Evolutionary conservation across 495 filamentous ascomycete species (phyloP), one percentile per base, ranked within the genome.

Genomic region (Talaromyces adpressus): DNA sequence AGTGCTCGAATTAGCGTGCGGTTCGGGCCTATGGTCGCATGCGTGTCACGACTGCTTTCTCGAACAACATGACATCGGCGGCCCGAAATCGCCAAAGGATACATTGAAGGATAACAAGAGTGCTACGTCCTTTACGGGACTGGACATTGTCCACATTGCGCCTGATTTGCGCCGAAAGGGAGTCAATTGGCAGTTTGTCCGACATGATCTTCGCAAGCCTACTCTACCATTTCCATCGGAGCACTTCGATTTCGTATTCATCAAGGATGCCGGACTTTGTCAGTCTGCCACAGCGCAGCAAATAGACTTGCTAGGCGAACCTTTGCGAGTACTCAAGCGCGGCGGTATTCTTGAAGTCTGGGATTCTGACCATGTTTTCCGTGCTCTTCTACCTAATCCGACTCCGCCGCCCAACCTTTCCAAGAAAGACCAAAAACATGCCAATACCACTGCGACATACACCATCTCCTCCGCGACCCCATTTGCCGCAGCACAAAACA

Each of bases 231-330:
- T 97, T 63, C 81, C 85, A 5, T 90, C 93, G 64, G 85, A 82
- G 23, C 89, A 91, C 71, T 98, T 97, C 72, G 92, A 96, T 70
- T 82, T 96, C 22, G 85, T 98, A 61, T 91, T 97, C 77, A 84
- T 92, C 61, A 96, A 97, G 72, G 93, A 97, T 72, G 79, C 93
- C 66, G 86, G 85, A 47, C 81, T 95, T 72, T 87, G 85, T 62
- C 82, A 82, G 12, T 72, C 84, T 36, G 84, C 85, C 18, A 83
- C 81, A 22, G 81, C 82, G 12, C 82, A 87, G 68, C 84, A 89
- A 45, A 84, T 86, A 36, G 68, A 71, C 7, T 77, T 92, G 14
- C 81, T 96, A 62, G 85, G 89, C 45, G 92, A 96, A 68, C 87
- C 87, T 59, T 73, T 92, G 59, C 88, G 93, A 27, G 78, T 96